Conservation (phyloP, 2,329 filamentous ascomycete genomes). For the Colletotrichum melonis region DNA sequence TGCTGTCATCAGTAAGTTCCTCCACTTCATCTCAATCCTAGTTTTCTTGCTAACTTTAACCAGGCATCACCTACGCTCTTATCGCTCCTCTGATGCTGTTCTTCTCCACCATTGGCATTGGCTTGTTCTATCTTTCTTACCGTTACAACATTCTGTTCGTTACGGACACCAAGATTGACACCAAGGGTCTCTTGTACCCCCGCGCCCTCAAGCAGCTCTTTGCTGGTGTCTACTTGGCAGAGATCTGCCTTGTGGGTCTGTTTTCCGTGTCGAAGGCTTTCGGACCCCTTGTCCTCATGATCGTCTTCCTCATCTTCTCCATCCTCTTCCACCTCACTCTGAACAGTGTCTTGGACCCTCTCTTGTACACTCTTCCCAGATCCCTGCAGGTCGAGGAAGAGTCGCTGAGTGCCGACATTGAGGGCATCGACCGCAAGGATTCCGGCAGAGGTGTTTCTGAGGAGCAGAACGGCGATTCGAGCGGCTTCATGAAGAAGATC, state of each 20-base stretch:
- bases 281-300: slow-evolving; percentile 80
- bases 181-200: slow-evolving; percentile 88
- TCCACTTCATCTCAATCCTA: no score
- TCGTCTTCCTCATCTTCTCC: slow-evolving; percentile 80
- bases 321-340: slow-evolving; percentile 81
- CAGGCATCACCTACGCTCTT: slow-evolving; percentile 80
- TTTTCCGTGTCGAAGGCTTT: slow-evolving; percentile 76
- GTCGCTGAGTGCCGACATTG: slow-evolving; percentile 39
- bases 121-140: slow-evolving; percentile 85
- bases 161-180: slow-evolving; percentile 82
- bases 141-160: slow-evolving; percentile 90
- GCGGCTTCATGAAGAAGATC: slow-evolving; percentile 33
- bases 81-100: slow-evolving; percentile 86
- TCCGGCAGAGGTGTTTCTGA: slow-evolving; percentile 32
- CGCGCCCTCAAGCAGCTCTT: slow-evolving; percentile 89
- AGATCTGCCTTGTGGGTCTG: slow-evolving; percentile 84
- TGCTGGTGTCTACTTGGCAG: slow-evolving; percentile 82
- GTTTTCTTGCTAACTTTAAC: slow-evolving; percentile 35
- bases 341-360: slow-evolving; percentile 75
- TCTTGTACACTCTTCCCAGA: slow-evolving; percentile 78
- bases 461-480: slow-evolving; percentile 36
- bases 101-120: slow-evolving; percentile 82
- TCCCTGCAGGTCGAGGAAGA: slow-evolving; percentile 61
- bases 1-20: slow-evolving; percentile 70
- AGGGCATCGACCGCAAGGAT: slow-evolving; percentile 35